Conservation (phyloP, 1,139 yeast species). For the Nadsonia starkeyi-henricii region DNA sequence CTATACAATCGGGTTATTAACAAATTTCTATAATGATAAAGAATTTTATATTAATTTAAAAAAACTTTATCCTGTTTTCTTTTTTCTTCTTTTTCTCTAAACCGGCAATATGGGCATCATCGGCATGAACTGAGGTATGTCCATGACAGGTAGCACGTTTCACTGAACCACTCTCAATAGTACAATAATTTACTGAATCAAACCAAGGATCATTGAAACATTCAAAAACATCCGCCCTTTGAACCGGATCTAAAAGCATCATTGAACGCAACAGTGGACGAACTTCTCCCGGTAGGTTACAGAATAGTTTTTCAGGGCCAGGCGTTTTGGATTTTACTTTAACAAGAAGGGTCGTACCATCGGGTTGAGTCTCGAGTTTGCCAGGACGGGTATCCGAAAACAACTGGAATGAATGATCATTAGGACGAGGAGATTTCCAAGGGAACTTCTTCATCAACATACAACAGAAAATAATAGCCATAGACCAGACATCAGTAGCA, state of each 20-base stretch:
- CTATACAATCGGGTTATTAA: too few species aligned
- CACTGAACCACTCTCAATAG: conserved; percentile 25
- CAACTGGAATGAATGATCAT: conserved; percentile 67
- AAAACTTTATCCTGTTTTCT: conserved; percentile 10
- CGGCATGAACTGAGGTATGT: conserved; percentile 82
- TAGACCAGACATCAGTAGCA: conserved; percentile 92
- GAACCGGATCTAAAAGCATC: conserved; percentile 23
- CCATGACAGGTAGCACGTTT: conserved; percentile 30
- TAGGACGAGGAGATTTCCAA: conserved; percentile 87
- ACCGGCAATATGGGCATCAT: conserved; percentile 91
- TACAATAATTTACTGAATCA: conserved; percentile 39
- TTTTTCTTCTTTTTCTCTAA: conserved; percentile 47
- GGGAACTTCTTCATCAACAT: conserved; percentile 92
- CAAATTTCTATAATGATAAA: too few species aligned
- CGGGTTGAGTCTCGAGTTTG: conserved; percentile 5
- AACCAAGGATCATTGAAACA: conserved; percentile 75
- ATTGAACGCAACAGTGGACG: conserved; percentile 20
- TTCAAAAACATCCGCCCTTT: conserved; percentile 68
- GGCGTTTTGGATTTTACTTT: conserved; percentile 9
- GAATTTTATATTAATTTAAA: background rate
- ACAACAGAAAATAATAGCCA: conserved; percentile 85
- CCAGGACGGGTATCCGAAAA: conserved; percentile 14
- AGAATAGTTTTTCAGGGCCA: conserved; percentile 22
- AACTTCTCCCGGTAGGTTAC: conserved; percentile 22
- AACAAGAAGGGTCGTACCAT: conserved; percentile 8